phyloP scores from a whole-genome alignment of 176 grass and related monocot genomes.

The Hyparrhenia diplandra region DNA sequence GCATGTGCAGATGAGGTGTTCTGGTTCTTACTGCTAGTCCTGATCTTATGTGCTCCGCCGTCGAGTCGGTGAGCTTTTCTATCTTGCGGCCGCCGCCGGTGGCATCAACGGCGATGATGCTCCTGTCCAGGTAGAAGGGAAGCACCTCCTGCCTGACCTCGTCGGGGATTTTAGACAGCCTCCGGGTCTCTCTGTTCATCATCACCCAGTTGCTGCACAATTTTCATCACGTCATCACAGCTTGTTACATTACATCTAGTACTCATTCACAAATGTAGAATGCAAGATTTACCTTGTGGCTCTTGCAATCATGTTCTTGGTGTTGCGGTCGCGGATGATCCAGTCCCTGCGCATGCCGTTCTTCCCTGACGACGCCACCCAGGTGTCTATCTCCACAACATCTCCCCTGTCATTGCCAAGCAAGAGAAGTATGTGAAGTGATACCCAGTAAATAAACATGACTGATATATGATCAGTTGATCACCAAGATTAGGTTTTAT shows the following conservation, averaged over 20 bases:
- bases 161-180: slow-evolving; percentile 47
- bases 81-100: background rate
- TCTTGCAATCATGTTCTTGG: slow-evolving; percentile 23
- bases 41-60: slow-evolving; percentile 38
- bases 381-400: slow-evolving; percentile 42
- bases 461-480: background rate
- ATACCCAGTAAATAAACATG: background rate
- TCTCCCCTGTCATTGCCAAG: slow-evolving; percentile 15
- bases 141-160: slow-evolving; percentile 42
- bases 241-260: background rate
- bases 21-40: slow-evolving; percentile 36
- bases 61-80: slow-evolving; percentile 43
- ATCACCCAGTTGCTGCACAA: slow-evolving; percentile 54
- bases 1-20: background rate
- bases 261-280: background rate
- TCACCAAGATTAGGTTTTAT: background rate
- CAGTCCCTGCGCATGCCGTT: slow-evolving; percentile 46
- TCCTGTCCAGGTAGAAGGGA: slow-evolving; percentile 49
- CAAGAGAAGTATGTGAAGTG: background rate
- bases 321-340: slow-evolving; percentile 30
- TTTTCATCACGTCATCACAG: background rate
- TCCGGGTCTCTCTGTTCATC: slow-evolving; percentile 62
- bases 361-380: slow-evolving; percentile 41
- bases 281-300: slow-evolving; percentile 27
- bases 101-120: background rate